phyloP scores from a whole-genome alignment of 306 rosid genomes.

The Corylus avellana region DNA sequence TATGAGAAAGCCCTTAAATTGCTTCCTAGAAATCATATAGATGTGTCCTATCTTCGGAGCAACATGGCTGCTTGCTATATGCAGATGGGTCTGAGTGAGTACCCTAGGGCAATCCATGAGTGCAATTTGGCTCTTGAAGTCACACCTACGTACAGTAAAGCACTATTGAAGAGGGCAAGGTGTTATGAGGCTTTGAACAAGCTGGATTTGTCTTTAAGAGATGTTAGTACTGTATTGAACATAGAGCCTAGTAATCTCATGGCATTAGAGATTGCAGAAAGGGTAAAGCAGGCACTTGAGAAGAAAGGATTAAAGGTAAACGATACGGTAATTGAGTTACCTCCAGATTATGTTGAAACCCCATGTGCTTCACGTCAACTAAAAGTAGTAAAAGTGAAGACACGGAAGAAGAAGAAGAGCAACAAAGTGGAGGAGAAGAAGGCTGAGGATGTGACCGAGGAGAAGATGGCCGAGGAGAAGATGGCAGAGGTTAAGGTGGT shows the following conservation, averaged over 20 bases:
- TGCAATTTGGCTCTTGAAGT: slow-evolving; percentile 89
- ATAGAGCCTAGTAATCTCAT: slow-evolving; percentile 76
- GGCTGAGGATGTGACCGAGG: slow-evolving; percentile 26
- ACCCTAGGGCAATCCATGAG: slow-evolving; percentile 83
- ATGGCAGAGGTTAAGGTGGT: slow-evolving; percentile 68
- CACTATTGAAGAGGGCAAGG: slow-evolving; percentile 88
- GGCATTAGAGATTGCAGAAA: slow-evolving; percentile 76
- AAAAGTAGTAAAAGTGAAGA: slow-evolving; percentile 58
- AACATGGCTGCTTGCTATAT: slow-evolving; percentile 90
- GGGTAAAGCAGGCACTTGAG: slow-evolving; percentile 63
- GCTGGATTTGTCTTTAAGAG: slow-evolving; percentile 79
- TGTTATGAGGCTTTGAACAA: slow-evolving; percentile 87
- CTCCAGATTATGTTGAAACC: slow-evolving; percentile 71
- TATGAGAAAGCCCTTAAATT: slow-evolving; percentile 82
- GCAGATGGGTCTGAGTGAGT: slow-evolving; percentile 88
- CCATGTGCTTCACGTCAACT: slow-evolving; percentile 25
- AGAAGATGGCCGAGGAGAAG: slow-evolving; percentile 52
- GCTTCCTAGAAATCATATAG: slow-evolving; percentile 77
- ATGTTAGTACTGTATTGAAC: slow-evolving; percentile 62
- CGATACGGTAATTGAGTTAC: slow-evolving; percentile 62
- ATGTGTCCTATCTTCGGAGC: slow-evolving; percentile 82
- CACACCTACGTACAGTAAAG: slow-evolving; percentile 78
- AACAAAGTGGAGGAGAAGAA: slow-evolving; percentile 39
- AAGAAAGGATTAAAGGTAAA: slow-evolving; percentile 64
- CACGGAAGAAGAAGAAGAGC: slow-evolving; percentile 59